Percentiles rank a stretch among this genome's conserved stretches.
These are phyloP conservation scores for Anisogramma anomala DNA, from an alignment of 2,329 filamentous ascomycete species.

Conservation along the genomic window DNA sequence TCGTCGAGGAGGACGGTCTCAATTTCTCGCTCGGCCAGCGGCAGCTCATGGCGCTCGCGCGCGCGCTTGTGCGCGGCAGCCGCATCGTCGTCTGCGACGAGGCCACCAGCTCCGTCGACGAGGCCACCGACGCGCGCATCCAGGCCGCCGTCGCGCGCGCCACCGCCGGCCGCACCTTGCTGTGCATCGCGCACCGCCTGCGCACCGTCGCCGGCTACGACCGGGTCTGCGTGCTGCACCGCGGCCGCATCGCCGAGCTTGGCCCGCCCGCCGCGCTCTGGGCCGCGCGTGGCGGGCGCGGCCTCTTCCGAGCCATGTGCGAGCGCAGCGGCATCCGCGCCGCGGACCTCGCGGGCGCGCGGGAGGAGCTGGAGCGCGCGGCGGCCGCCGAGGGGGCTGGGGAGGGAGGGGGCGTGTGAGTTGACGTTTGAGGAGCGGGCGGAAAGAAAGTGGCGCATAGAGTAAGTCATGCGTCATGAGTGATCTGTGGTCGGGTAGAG, in stretches of 20 bases:
- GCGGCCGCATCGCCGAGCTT: conserved; percentile 75
- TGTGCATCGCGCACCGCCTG: conserved; percentile 87
- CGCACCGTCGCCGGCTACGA: conserved; percentile 92
- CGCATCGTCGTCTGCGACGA: conserved; percentile 97
- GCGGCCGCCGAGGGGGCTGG: conserved; percentile 1
- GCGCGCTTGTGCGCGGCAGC: conserved; percentile 74
- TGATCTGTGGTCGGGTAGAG: too few species aligned
- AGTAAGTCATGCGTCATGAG: background rate
- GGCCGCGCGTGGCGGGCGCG: conserved; percentile 47
- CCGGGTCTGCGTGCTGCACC: conserved; percentile 93
- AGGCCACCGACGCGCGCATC: conserved; percentile 94
- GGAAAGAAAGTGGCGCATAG: conserved; percentile 9
- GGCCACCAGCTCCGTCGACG: conserved; percentile 84
- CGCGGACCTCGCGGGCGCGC: conserved; percentile 41
- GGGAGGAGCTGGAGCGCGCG: conserved; percentile 22
- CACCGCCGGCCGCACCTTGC: conserved; percentile 74
- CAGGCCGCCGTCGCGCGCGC: conserved; percentile 76
- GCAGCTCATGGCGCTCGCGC: conserved; percentile 87
- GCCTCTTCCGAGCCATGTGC: conserved; percentile 85
- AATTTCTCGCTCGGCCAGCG: conserved; percentile 94
- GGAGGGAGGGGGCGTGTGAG: conserved; percentile 1
- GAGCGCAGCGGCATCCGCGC: conserved; percentile 65
- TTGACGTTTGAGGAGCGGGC: conserved; percentile 11
- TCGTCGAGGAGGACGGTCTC: conserved; percentile 86
- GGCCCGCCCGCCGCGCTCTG: conserved; percentile 66